Evolutionary conservation across 495 filamentous ascomycete species (phyloP), one percentile per base, ranked within the genome.

Genomic region (Xylaria longipes): DNA sequence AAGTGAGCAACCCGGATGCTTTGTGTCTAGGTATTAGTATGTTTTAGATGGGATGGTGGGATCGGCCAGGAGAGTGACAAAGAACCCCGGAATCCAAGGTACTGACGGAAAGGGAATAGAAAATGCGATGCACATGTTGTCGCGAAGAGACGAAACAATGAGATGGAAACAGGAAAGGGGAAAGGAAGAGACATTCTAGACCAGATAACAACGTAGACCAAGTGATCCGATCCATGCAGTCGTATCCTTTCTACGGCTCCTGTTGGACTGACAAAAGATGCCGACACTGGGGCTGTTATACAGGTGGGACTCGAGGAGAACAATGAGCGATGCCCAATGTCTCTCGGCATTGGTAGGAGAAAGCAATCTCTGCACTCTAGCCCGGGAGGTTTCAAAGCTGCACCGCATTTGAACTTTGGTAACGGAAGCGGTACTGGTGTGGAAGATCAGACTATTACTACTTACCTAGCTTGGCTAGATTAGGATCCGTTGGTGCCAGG

Each of bases 381-480:
- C 31, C 12, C 14, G 29, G 20, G 45, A 35, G 25, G 63, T 65
- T 65, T 65, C 45, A 50, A 37, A 52, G 63, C 45, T 65, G 63
- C 43, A 25, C 31, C 15, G 45, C 31, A 52, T 27, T 52, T 25
- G 45, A 50, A 37, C 27, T 31, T 35, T 46, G 25, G 45, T 45
- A 52, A 65, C 63, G 63, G 48, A 67, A 39, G 46, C 48, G n/a
- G 65, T 35, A 29, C 65, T 54, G 48, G 48, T 31, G n/a, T 29
- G 22, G 65, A 25, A 14, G 43, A 65, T 65, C 45, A 65, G 37
- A 48, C 11, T 31, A 56, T 14, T 60, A 37, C 31, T 35, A 37
- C 15, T 5, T 37, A 60, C 56, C 31, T 37, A 60, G 31, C 31
- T 37, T 37, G 29, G 52, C 27, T 56, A 56, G 52, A 29, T 1